Evolutionary conservation across 768 basidiomycete genomes (phyloP), one percentile per base, ranked within the genome.

Genomic region (Cyclocybe cylindracea): DNA sequence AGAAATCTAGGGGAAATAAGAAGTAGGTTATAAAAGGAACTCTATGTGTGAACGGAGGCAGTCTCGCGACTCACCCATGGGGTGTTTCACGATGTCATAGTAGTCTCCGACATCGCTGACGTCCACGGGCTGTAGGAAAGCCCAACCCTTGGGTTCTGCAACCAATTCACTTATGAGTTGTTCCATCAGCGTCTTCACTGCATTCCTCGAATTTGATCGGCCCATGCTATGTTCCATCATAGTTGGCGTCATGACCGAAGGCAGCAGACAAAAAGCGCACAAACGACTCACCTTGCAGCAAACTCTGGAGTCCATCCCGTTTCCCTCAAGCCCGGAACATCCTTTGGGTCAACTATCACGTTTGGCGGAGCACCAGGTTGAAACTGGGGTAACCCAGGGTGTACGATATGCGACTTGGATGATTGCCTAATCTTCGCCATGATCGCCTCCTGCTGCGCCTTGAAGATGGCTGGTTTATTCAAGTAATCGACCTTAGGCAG

Each of bases 241-340:
- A 56, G 32, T 32, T 41, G 45, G 40, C 35, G 35, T 19, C 44
- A 43, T 31, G 48, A 35, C 46, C n/a, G 19, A 34, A 24, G 32
- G 13, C 5, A 33, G 31, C 6, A 14, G 40, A 50, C 33, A 9
- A 18, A 9, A 9, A 8, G 36, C 10, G 18, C 13, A 24, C 33
- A 14, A 13, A 14, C 29, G 19, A 71, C 85, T 66, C 66, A 92
- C 89, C 78, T 78, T 40, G 84, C 76, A 49, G 85, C 80, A 82
- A 94, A 88, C 50, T 85, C 85, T 7, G 86, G 84, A 39, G 87
- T 90, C 97, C 97, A 98, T 1, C 94, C 94, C 52, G 87, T 93
- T 68, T 96, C 94, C 38, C 83, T 78, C 41, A 99, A 73, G 1
- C 97, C 97, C 10, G 94, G 96, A 5, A 99, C 87, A 52, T 91